Evolutionary conservation across 2,329 filamentous ascomycete genomes (phyloP).

Genomic region (Diplocarpon mali): DNA sequence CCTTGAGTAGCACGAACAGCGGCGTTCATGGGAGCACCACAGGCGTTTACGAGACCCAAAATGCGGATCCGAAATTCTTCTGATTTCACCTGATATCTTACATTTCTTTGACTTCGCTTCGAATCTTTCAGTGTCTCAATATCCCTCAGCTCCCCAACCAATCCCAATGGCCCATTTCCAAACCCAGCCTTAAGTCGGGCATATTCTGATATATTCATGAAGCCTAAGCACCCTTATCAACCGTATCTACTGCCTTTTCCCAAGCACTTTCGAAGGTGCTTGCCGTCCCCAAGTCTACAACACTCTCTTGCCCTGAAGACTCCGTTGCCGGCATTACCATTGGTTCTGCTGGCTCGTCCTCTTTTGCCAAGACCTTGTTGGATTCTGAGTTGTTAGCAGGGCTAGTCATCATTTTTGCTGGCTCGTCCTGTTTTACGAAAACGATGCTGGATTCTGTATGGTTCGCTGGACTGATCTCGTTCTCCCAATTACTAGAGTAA

Average conservation of each 20-base stretch:
- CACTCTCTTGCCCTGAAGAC: constrained; percentile 33
- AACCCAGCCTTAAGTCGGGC: background rate
- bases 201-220: too few species aligned
- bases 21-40: constrained; percentile 16
- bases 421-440: constrained; percentile 12
- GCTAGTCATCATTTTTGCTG: constrained; percentile 31
- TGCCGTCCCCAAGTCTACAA: constrained; percentile 41
- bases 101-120: too few species aligned
- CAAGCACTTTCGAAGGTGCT: constrained; percentile 56
- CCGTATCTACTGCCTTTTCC: constrained; percentile 46
- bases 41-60: constrained; percentile 12
- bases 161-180: constrained; percentile 3
- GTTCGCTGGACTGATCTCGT: constrained; percentile 38
- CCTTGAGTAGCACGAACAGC: constrained; percentile 3
- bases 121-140: too few species aligned
- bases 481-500: constrained; percentile 75
- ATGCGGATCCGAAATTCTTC: constrained; percentile 1
- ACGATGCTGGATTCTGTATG: constrained; percentile 13
- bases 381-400: constrained; percentile 10
- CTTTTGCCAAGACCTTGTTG: constrained; percentile 11
- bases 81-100: too few species aligned
- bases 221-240: too few species aligned
- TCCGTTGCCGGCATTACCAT: constrained; percentile 12
- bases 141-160: too few species aligned
- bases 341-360: constrained; percentile 10